Conservation (phyloP, 345 rosid species). For the Dovyalis caffra region DNA sequence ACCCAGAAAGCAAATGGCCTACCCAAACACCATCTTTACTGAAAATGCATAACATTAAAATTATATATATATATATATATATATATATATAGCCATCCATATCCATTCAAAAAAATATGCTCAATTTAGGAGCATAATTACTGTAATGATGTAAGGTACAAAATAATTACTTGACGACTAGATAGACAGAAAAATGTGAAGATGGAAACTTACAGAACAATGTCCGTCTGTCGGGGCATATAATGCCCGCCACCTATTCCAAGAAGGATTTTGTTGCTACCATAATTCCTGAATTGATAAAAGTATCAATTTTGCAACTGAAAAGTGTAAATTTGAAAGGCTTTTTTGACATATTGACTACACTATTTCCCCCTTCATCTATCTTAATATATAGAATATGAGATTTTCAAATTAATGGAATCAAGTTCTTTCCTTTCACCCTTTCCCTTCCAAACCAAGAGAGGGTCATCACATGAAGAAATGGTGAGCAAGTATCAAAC, state of each 20-base stretch:
- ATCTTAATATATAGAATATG: no score
- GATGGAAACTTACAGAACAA: slow-evolving; percentile 47
- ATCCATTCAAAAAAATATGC: background rate
- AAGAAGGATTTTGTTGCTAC: slow-evolving; percentile 64
- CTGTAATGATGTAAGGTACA: background rate
- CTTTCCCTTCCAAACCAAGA: background rate
- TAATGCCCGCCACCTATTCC: slow-evolving; percentile 96
- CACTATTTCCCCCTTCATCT: background rate
- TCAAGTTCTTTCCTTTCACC: background rate
- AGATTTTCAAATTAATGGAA: no score
- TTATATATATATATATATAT: background rate
- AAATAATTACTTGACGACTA: background rate
- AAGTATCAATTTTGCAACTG: background rate
- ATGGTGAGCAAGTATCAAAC: background rate
- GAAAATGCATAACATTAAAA: slow-evolving; percentile 7
- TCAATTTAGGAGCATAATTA: background rate
- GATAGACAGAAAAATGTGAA: background rate
- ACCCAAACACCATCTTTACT: slow-evolving; percentile 92
- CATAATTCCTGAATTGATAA: slow-evolving; percentile 31
- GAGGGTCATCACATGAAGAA: background rate
- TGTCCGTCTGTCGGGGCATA: slow-evolving; percentile 90
- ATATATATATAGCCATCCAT: background rate
- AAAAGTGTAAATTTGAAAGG: background rate
- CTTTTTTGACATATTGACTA: background rate
- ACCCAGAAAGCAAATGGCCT: slow-evolving; percentile 80